Evolutionary conservation across 2,329 filamentous ascomycete species (phyloP).

Genomic region (Aspergillus pseudotamarii): DNA sequence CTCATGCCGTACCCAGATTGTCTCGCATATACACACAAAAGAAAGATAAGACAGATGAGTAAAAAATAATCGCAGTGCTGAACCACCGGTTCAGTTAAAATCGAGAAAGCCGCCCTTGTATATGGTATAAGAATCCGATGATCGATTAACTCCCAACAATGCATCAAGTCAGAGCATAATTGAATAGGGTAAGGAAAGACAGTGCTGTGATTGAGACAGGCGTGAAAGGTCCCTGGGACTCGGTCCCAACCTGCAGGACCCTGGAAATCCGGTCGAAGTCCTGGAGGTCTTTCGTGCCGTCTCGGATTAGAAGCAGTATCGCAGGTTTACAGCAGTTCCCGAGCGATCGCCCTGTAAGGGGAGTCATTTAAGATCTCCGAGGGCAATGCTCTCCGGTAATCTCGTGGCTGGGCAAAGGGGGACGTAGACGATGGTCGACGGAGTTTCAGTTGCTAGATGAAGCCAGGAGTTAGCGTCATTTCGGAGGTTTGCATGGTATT

Average conservation of each 20-base stretch:
- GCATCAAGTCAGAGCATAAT: conserved; percentile 28
- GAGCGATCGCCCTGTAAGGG: conserved; percentile 25
- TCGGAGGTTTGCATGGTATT: conserved; percentile 16
- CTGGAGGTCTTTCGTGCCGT: conserved; percentile 6
- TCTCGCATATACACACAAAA: conserved; percentile 1
- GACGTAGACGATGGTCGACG: conserved; percentile 42
- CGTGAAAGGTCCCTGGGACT: conserved; percentile 11
- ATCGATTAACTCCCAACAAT: conserved; percentile 36
- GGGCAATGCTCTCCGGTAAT: conserved; percentile 39
- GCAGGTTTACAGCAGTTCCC: conserved; percentile 20
- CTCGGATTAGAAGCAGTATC: conserved; percentile 2
- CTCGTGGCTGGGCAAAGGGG: conserved; percentile 44
- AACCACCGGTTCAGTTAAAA: conserved; percentile 15
- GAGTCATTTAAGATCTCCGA: conserved; percentile 36
- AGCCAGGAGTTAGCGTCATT: conserved; percentile 10
- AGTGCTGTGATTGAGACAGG: conserved; percentile 8
- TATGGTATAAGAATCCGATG: conserved; percentile 24
- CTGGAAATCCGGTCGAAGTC: conserved; percentile 13
- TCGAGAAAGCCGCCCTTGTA: conserved; percentile 27
- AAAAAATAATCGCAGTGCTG: conserved; percentile 14
- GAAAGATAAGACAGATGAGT: conserved; percentile 2
- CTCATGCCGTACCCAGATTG: conserved; percentile 7
- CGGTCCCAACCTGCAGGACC: conserved; percentile 24
- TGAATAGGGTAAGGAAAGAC: conserved; percentile 14
- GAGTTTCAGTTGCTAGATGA: conserved; percentile 37